A percentile compares a stretch with the other conserved stretches of the same genome.
Evolutionary conservation across 371 early-diverging fungal species (phyloP).

Genomic region (Gilbertella persicaria): DNA sequence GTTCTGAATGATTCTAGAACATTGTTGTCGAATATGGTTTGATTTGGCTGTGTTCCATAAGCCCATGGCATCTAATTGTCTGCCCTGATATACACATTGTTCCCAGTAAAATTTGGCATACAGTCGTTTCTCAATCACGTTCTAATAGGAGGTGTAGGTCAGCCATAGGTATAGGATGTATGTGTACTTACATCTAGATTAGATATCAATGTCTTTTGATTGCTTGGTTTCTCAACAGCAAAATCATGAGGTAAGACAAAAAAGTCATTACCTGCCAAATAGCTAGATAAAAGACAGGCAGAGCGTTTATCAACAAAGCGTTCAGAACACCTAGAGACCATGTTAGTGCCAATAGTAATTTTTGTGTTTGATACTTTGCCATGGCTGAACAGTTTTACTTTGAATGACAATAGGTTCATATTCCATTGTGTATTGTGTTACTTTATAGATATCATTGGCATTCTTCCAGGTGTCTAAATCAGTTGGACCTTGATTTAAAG

Average conservation of each 20-base stretch:
- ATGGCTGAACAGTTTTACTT: slow-evolving; percentile 44
- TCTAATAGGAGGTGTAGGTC: slow-evolving; percentile 18
- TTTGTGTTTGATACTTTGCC: slow-evolving; percentile 22
- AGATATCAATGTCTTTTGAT: slow-evolving; percentile 23
- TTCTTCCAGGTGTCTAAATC: slow-evolving; percentile 34
- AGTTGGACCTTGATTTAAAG: slow-evolving; percentile 44
- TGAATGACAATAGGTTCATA: slow-evolving; percentile 53
- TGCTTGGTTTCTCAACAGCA: slow-evolving; percentile 34
- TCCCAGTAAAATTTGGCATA: slow-evolving; percentile 53
- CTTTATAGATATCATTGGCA: slow-evolving; percentile 31
- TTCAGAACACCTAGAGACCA: slow-evolving; percentile 50
- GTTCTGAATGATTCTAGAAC: slow-evolving; percentile 45
- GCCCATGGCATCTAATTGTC: slow-evolving; percentile 46
- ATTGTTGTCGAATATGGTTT: slow-evolving; percentile 43
- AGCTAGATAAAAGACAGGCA: slow-evolving; percentile 43
- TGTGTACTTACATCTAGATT: slow-evolving; percentile 43
- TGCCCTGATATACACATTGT: slow-evolving; percentile 48
- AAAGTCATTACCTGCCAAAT: slow-evolving; percentile 47
- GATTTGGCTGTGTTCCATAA: slow-evolving; percentile 41
- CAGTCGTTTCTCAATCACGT: slow-evolving; percentile 46
- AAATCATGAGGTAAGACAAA: slow-evolving; percentile 49
- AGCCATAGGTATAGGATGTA: not conserved
- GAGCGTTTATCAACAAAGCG: slow-evolving; percentile 44
- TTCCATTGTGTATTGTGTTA: slow-evolving; percentile 43
- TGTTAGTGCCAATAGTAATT: not conserved